Conservation (phyloP, 805 yeast genomes). For the Nadsonia fulvescens region DNA sequence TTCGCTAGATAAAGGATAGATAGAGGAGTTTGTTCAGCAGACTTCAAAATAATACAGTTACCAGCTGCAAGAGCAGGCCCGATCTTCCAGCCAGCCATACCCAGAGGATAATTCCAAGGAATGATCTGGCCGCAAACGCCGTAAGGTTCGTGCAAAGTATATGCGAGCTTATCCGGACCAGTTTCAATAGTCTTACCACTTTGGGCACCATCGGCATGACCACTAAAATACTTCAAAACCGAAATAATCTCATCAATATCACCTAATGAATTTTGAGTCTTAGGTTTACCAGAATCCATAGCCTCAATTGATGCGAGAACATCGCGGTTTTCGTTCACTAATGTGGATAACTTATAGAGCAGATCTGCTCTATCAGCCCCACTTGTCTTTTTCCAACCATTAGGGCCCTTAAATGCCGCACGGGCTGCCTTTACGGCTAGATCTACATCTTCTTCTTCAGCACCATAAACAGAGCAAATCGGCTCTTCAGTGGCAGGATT, state of each 20-base stretch:
- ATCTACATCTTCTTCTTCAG: constrained; percentile 63
- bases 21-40: constrained; percentile 85
- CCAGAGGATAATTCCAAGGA: constrained; percentile 93
- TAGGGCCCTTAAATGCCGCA: constrained; percentile 54
- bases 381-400: constrained; percentile 49
- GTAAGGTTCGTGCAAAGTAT: constrained; percentile 73
- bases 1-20: constrained; percentile 64
- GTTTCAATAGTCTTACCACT: constrained; percentile 58
- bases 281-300: constrained; percentile 77
- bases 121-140: constrained; percentile 94
- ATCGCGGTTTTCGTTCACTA: constrained; percentile 55
- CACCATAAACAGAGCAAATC: constrained; percentile 55
- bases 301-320: constrained; percentile 67
- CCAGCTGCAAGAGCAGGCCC: constrained; percentile 90
- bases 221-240: constrained; percentile 71
- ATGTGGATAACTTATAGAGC: constrained; percentile 56
- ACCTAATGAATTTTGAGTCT: constrained; percentile 37
- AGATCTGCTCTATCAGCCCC: constrained; percentile 50
- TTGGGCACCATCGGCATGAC: constrained; percentile 75
- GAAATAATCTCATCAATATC: constrained; percentile 56
- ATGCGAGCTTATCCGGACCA: constrained; percentile 53
- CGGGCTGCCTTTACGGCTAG: constrained; percentile 74
- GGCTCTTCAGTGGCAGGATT: constrained; percentile 63
- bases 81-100: constrained; percentile 89
- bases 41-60: constrained; percentile 71